Base-by-base conservation (phyloP, 208 protist genomes). In the Leishmania arabica region DNA sequence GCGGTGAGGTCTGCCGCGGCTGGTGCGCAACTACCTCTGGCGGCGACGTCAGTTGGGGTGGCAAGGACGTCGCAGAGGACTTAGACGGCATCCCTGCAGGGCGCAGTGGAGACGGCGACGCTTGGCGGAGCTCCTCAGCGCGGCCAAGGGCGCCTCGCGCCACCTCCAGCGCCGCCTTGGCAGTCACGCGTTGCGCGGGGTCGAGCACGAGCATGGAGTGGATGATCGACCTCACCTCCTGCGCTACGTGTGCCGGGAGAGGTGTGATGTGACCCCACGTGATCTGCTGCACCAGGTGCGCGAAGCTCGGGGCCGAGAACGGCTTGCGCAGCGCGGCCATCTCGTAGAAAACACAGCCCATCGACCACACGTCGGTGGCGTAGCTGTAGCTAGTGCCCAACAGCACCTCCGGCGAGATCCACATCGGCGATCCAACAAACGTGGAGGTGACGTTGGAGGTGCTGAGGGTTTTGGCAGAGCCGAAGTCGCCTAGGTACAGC, bases 401-500 rank as follows among this genome's bases (percentile, higher is more conserved):
- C 62, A 95, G 95, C 69, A 99, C 93, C 83, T 99, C 96, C 0
- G 98, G 98, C 7, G 95, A 95, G 87, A 97, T 93, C 91, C 98
- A 99, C 71, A 95, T 96, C 15, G 97, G 95, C 69, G 95, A 96
- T 40, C 95, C 97, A 40, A 98, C 92, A 15, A 95, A 91, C 24
- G 94, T 98, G 31, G 80, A 89, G 2, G 91, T 92, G 64, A 97
- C 69, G 62, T 96, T 88, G 40, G 91, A 92, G 60, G 83, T 80
- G 70, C 89, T 86, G 58, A 98, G 79, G 5, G 93, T 89, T 47
- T 93, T 95, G 37, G 95, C 87, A 42, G 97, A 86, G 31, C 96
- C 96, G 80, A 95, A 98, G 87, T 98, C 96, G n/a, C 95, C 95
- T 6, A 98, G 79, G 71, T 96, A 83, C 9, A 91, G 85, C 81